Base-by-base conservation (phyloP, 495 filamentous ascomycete species). In the Alectoria sarmentosa region DNA sequence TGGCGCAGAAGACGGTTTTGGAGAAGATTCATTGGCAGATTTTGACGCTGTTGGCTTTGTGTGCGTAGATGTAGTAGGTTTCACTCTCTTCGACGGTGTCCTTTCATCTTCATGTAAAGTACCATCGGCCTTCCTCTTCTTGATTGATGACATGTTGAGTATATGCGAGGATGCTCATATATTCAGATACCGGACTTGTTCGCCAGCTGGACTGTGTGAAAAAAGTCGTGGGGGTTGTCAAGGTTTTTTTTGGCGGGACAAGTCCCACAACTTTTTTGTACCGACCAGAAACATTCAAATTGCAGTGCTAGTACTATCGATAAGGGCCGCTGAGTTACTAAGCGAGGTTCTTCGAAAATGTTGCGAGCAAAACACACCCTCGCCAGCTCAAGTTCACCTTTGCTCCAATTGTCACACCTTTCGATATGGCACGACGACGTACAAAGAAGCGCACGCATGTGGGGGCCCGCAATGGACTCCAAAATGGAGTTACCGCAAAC, bases 371-470 rank as follows among this genome's bases (percentile, higher is more conserved):
- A 30, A 30, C 13, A 48, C 19, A 46, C 2, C 8, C 17, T 21
- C 8, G 7, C 14, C n/a, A n/a, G 23, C 23, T 21, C 30, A n/a
- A 15, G 6, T 9, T 32, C 52, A 2, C 34, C 8, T 26, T 21
- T 21, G 21, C 28, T 34, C 10, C 21, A 42, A 58, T 17, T 26
- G n/a, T 21, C 42, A 63, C 17, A 23, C 41, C 21, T 36, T 15
- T 59, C 48, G 32, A 57, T 17, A 95, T 96, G 93, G 92, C 91
- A 42, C 89, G 86, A 73, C 80, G 82, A 76, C 82, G 90, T 69
- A 86, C 84, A 37, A 98, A 96, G 78, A 96, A 92, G 81, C 88
- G 90, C 74, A 96, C 93, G 46, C 92, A 96, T 76, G 75, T 84
- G 26, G 84, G 85, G 48, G 85, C 88, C 30, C 82, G 81, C 66